Conservation (phyloP, 2,329 filamentous ascomycete genomes). For the Cladosporium sp. region DNA sequence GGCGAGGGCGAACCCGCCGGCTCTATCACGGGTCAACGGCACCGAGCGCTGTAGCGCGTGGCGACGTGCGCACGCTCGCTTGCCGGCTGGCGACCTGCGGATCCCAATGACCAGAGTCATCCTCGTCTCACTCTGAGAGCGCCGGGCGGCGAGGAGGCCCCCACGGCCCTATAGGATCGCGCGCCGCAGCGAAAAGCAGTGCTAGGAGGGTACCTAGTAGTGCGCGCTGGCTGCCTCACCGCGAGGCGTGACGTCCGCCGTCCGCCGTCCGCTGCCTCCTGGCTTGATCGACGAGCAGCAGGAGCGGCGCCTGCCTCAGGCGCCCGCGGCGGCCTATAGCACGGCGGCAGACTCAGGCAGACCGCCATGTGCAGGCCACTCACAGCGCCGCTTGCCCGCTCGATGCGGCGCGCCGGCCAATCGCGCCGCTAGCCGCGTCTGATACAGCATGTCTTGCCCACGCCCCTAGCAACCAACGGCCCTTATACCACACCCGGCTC, state of each 20-base stretch:
- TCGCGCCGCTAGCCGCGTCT: slow-evolving; percentile 1
- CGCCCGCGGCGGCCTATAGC: no score
- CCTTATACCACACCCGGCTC: slow-evolving; percentile 4
- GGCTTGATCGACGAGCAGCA: no score
- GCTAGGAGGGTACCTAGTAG: no score
- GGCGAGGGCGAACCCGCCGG: neutral
- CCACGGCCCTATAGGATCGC: no score
- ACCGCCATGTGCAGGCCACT: neutral
- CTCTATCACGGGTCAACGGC: neutral
- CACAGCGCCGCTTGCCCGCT: neutral
- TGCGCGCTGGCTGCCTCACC: no score
- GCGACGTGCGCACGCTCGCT: neutral
- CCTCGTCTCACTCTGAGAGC: no score
- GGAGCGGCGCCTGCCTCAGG: no score
- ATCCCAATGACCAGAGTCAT: neutral
- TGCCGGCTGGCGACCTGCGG: neutral
- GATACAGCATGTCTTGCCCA: slow-evolving; percentile 5
- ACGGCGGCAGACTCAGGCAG: neutral
- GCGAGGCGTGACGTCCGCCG: no score
- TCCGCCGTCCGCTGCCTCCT: no score
- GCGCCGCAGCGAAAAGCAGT: no score
- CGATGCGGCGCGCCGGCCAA: neutral
- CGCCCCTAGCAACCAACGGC: slow-evolving; percentile 10
- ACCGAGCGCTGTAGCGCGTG: neutral
- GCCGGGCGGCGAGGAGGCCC: no score